Evolutionary conservation across 225 moss, liverwort and hornwort species (phyloP).

Genomic region (Anthoceros angustus): DNA sequence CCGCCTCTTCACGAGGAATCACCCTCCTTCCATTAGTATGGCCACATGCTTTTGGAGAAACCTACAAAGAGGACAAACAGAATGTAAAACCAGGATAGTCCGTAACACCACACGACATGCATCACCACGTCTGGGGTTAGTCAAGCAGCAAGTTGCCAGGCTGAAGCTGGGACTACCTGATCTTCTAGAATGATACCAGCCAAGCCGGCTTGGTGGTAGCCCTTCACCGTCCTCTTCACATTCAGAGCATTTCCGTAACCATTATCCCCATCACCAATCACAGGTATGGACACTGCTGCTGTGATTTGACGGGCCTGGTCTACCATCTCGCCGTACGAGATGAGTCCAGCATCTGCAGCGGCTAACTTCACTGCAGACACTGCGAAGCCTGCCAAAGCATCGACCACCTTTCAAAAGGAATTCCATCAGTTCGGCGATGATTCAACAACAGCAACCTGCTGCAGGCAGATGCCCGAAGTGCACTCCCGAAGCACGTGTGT

Average conservation of each 20-base stretch:
- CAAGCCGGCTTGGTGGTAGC: slow-evolving; percentile 83
- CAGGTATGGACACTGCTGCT: slow-evolving; percentile 69
- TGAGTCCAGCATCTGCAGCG: slow-evolving; percentile 73
- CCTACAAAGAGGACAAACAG: slow-evolving; percentile 33
- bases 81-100: slow-evolving; percentile 12
- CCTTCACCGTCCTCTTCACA: slow-evolving; percentile 85
- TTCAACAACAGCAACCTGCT: background rate
- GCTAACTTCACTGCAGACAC: slow-evolving; percentile 76
- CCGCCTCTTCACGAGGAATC: slow-evolving; percentile 70
- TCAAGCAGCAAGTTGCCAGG: background rate
- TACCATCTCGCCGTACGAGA: slow-evolving; percentile 83
- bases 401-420: background rate
- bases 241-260: slow-evolving; percentile 88
- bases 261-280: slow-evolving; percentile 92
- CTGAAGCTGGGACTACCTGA: slow-evolving; percentile 33
- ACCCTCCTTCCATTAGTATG: slow-evolving; percentile 70
- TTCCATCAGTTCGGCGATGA: background rate
- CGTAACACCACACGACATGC: slow-evolving; percentile 12
- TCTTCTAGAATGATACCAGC: slow-evolving; percentile 93
- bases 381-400: slow-evolving; percentile 48
- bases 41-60: slow-evolving; percentile 94
- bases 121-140: slow-evolving; percentile 1
- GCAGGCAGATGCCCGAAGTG: background rate
- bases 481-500: background rate
- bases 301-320: slow-evolving; percentile 81